phyloP scores from a whole-genome alignment of 257 asterid species.

The Solanum chaucha region DNA sequence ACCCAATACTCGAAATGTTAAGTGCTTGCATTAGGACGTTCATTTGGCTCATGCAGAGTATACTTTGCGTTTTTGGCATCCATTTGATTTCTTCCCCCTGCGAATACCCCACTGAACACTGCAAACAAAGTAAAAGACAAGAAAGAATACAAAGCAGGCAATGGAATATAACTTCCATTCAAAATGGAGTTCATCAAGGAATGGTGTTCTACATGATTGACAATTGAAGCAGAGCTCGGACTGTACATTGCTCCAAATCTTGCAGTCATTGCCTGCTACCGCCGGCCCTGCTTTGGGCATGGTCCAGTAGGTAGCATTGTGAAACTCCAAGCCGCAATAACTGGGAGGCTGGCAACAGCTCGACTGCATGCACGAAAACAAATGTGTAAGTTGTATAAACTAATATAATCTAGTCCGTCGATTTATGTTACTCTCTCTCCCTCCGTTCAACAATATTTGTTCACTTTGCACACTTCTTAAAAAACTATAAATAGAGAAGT shows the following conservation, averaged over 20 bases:
- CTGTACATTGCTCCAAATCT: conserved; percentile 33
- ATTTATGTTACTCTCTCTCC: too few relatives aligned
- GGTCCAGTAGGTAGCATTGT: conserved; percentile 36
- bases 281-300: conserved; percentile 21
- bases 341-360: conserved; percentile 59
- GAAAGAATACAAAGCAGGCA: conserved; percentile 3
- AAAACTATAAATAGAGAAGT: too few relatives aligned
- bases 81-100: neutral
- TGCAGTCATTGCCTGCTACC: conserved; percentile 28
- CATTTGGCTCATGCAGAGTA: neutral
- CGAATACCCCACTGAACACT: neutral
- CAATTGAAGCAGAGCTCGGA: conserved; percentile 37
- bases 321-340: conserved; percentile 30
- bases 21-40: neutral
- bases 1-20: neutral
- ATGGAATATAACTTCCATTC: conserved; percentile 30
- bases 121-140: conserved; percentile 9
- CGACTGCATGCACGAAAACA: conserved; percentile 13
- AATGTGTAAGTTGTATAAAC: neutral
- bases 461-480: too few relatives aligned
- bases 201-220: conserved; percentile 29
- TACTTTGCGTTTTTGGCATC: neutral
- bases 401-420: too few relatives aligned
- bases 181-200: conserved; percentile 11
- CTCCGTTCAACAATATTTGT: too few relatives aligned